A percentile compares a stretch with the other conserved stretches of the same genome.
Evolutionary conservation across 176 grass and related monocot species (phyloP).

Genomic region (Panicum miliaceum): DNA sequence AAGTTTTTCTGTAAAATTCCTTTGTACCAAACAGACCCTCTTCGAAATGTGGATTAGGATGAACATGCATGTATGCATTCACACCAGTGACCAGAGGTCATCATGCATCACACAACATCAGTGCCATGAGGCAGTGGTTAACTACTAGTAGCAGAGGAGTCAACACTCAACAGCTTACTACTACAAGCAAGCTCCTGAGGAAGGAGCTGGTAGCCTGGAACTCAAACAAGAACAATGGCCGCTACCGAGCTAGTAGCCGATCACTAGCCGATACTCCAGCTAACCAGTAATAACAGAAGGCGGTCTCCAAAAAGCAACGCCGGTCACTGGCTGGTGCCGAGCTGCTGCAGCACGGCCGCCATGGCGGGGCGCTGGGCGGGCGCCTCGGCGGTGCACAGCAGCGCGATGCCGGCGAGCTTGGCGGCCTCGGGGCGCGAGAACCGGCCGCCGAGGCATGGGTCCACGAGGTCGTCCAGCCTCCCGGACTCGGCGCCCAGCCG

Average conservation of each 20-base stretch:
- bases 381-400: conserved; percentile 74
- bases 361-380: conserved; percentile 65
- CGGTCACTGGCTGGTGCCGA: conserved; percentile 47
- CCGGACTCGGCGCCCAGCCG: conserved; percentile 39
- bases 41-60: background rate
- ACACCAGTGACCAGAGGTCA: background rate
- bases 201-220: conserved; percentile 20
- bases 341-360: conserved; percentile 70
- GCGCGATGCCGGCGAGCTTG: conserved; percentile 66
- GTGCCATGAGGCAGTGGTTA: background rate
- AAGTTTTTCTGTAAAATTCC: background rate
- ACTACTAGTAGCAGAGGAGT: too few species aligned
- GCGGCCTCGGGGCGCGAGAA: conserved; percentile 71
- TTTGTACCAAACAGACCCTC: background rate
- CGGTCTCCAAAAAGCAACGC: background rate
- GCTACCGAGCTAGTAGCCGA: conserved; percentile 9
- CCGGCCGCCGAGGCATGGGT: conserved; percentile 58
- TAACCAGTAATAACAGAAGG: background rate
- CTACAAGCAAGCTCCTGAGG: conserved; percentile 25
- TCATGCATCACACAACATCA: background rate
- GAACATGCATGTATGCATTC: background rate
- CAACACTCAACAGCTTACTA: background rate
- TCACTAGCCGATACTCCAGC: background rate
- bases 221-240: conserved; percentile 18
- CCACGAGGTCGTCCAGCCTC: conserved; percentile 69